Evolutionary conservation across 495 filamentous ascomycete species (phyloP).

Genomic region (Aspergillus taichungensis): DNA sequence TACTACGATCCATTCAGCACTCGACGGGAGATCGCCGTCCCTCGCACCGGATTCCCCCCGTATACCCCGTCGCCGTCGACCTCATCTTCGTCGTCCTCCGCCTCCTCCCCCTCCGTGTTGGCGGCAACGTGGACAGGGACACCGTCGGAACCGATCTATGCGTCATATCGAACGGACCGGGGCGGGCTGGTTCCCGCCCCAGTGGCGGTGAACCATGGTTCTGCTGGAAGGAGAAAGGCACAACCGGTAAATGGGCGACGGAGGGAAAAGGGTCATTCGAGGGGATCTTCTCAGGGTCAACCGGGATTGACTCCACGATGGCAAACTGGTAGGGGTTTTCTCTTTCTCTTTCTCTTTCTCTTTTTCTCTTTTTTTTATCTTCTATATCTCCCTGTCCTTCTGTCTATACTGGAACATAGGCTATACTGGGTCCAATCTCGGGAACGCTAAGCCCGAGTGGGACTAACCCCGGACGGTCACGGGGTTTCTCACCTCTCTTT

Average conservation of each 20-base stretch:
- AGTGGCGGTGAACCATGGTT: neutral
- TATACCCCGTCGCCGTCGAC: too few species aligned
- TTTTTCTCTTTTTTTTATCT: neutral
- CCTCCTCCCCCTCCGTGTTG: neutral
- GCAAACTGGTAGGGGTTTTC: neutral
- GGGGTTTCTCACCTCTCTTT: constrained; percentile 23
- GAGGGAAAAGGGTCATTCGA: too few species aligned
- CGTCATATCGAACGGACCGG: neutral
- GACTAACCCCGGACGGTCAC: constrained; percentile 31
- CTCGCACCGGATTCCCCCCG: too few species aligned
- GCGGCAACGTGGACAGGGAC: neutral
- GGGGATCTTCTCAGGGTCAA: too few species aligned
- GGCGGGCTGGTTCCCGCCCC: neutral
- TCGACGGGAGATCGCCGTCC: too few species aligned
- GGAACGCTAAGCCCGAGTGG: constrained; percentile 27
- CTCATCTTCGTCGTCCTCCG: neutral
- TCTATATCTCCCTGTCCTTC: constrained; percentile 29
- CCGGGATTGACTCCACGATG: too few species aligned
- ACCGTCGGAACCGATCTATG: neutral
- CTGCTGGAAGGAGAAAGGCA: neutral
- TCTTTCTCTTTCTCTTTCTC: neutral
- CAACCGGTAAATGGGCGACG: neutral
- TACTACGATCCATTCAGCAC: too few species aligned
- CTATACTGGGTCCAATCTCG: constrained; percentile 17
- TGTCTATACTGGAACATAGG: too few species aligned